Evolutionary conservation across 495 filamentous ascomycete genomes (phyloP), one percentile per base, ranked within the genome.

Genomic region (Aspergillus steynii): DNA sequence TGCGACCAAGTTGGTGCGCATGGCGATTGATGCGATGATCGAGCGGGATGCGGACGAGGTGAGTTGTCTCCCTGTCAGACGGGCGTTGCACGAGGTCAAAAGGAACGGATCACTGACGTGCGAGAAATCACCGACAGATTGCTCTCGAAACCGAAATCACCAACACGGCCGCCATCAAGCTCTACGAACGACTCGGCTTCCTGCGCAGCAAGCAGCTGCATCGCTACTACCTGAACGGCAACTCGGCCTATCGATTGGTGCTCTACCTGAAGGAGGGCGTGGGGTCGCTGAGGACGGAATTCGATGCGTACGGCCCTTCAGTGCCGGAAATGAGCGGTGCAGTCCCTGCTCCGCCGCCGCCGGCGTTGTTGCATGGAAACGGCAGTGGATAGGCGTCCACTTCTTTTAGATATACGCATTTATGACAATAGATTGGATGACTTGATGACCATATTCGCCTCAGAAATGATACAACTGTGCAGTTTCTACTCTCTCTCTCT

Each of bases 141-240:
- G 93, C 93, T 8, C 86, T 99, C 47, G 96, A 99, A 80, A 99
- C 96, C 2, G 96, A 99, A 77, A 92, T 94, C 70, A 93, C 89
- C 20, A 99, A 99, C 72, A 86, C 87, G 3, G 90, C 92, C 5
- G 93, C 92, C 6, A 94, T 97, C 79, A 90, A 91, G 58, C 80
- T 99, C 1, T 99, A 99, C 75, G 96, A 98, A 70, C 80, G 93
- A 1, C 79, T 99, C 5, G 96, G 96, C 0, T 99, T 99, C 68
- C 72, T 99, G 29, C 80, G 93, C 57, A 96, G 91, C 61, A 99
- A 99, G 76, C 88, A 90, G 51, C 79, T 99, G 47, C 93, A 98
- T 70, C 84, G 96, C 50, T 99, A 99, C 69, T 99, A 99, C 67
- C 74, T 99, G 50, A 98, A 97, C 68, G 96, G 96, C 9, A 98